Percentiles rank a stretch among this genome's conserved stretches.
Conservation (phyloP, 352 stramenopile genomes). For the Phytopythium chamaehyphon region DNA sequence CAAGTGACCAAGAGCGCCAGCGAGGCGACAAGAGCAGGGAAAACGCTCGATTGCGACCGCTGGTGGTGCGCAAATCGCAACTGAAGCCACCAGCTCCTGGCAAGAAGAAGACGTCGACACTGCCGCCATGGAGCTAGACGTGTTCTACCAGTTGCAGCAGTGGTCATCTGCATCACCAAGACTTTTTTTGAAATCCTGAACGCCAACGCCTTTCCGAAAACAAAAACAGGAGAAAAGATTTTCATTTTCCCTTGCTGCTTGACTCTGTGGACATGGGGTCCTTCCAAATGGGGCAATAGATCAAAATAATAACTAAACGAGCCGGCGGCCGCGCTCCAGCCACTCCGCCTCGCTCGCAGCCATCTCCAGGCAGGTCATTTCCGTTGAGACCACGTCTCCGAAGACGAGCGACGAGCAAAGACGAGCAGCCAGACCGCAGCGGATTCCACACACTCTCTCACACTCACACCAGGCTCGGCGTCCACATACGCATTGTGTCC, state of each 20-base stretch:
- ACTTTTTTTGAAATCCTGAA: neutral
- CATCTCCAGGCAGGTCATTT: too few relatives aligned
- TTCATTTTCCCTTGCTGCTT: neutral
- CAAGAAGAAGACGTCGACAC: too few relatives aligned
- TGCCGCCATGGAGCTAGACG: too few relatives aligned
- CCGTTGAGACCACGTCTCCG: too few relatives aligned
- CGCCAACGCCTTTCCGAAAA: neutral
- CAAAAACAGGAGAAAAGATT: neutral
- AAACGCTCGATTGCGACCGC: neutral
- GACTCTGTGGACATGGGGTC: conserved; percentile 3
- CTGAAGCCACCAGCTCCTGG: too few relatives aligned
- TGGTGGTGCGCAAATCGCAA: neutral
- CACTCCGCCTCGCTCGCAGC: neutral
- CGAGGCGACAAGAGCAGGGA: neutral
- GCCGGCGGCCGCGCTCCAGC: neutral
- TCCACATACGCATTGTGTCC: conserved; percentile 7
- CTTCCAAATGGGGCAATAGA: conserved; percentile 10
- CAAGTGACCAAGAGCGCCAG: neutral
- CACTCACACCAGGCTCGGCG: conserved; percentile 4
- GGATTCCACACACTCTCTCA: neutral
- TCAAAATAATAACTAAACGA: conserved; percentile 8
- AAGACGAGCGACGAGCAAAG: too few relatives aligned
- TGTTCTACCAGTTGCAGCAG: too few relatives aligned
- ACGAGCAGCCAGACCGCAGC: too few relatives aligned
- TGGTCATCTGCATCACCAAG: neutral